Evolutionary conservation across 352 stramenopile genomes (phyloP).

Genomic region (Globisporangium canariense): DNA sequence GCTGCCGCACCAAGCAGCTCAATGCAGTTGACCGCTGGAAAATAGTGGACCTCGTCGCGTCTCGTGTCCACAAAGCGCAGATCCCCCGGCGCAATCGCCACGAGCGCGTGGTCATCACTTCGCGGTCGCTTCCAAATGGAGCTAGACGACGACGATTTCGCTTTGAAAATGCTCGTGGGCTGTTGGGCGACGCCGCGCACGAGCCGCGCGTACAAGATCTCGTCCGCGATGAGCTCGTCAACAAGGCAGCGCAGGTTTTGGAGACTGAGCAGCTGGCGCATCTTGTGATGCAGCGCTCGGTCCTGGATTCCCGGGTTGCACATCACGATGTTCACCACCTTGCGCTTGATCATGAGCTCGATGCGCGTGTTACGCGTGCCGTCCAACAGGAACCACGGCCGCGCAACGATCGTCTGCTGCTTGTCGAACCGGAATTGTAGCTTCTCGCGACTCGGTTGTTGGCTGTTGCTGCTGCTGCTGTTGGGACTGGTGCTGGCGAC

Average conservation of each 20-base stretch:
- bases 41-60: slow-evolving; percentile 63
- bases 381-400: slow-evolving; percentile 76
- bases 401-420: slow-evolving; percentile 42
- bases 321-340: slow-evolving; percentile 81
- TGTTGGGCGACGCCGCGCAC: slow-evolving; percentile 19
- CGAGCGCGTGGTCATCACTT: slow-evolving; percentile 16
- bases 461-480: not conserved
- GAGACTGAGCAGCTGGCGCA: slow-evolving; percentile 66
- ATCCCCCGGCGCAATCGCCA: slow-evolving; percentile 34
- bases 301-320: slow-evolving; percentile 69
- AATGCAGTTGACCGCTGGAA: slow-evolving; percentile 75
- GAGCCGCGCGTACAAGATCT: slow-evolving; percentile 56
- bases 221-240: slow-evolving; percentile 60
- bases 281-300: slow-evolving; percentile 52
- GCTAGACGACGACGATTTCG: not conserved
- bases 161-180: slow-evolving; percentile 29
- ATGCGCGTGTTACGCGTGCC: slow-evolving; percentile 55
- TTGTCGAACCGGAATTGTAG: slow-evolving; percentile 75
- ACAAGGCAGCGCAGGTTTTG: slow-evolving; percentile 68
- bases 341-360: slow-evolving; percentile 61
- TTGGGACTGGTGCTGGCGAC: slow-evolving; percentile 22
- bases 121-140: not conserved
- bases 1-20: slow-evolving; percentile 57
- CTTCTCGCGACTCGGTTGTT: slow-evolving; percentile 42
- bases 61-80: slow-evolving; percentile 46